These are phyloP conservation scores for Phytophthora gonapodyides DNA, from an alignment of 352 stramenopile genomes.

Conservation along the genomic window DNA sequence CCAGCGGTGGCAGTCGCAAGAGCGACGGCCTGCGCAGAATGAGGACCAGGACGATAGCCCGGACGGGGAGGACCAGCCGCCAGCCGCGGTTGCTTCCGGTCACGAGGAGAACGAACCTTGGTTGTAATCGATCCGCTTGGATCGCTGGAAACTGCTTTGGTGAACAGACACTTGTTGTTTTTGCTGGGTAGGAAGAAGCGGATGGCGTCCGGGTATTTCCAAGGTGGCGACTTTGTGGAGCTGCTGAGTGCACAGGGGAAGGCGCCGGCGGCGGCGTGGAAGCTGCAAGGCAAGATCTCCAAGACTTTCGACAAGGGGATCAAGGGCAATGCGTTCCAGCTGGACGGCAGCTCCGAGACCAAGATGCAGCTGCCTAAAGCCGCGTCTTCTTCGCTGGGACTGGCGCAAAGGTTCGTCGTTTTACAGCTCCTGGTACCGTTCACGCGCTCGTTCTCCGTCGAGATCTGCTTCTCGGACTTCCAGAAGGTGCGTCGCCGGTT, in stretches of 20 bases:
- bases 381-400: constrained; percentile 39
- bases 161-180: constrained; percentile 30
- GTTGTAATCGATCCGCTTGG: constrained; percentile 30
- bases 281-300: constrained; percentile 75
- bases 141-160: constrained; percentile 17
- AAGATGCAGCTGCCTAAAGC: constrained; percentile 84
- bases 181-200: constrained; percentile 14
- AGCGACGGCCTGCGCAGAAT: constrained; percentile 19
- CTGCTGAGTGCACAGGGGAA: constrained; percentile 82
- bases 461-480: constrained; percentile 81
- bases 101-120: constrained; percentile 20
- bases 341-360: constrained; percentile 78
- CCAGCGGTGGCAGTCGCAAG: constrained; percentile 65
- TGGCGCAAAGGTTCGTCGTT: constrained; percentile 80
- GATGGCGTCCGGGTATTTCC: constrained; percentile 59
- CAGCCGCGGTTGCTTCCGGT: constrained; percentile 12
- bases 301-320: constrained; percentile 85
- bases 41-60: neutral
- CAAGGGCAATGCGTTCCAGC: constrained; percentile 75
- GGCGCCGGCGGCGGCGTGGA: constrained; percentile 65
- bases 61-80: constrained; percentile 10
- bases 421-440: constrained; percentile 69
- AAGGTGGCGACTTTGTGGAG: constrained; percentile 83
- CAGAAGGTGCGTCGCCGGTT: constrained; percentile 75
- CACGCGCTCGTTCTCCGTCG: constrained; percentile 70